A percentile compares a stretch with the other conserved stretches of the same genome.
Evolutionary conservation across 2,329 filamentous ascomycete species (phyloP).

Genomic region (Huntiella omanensis): DNA sequence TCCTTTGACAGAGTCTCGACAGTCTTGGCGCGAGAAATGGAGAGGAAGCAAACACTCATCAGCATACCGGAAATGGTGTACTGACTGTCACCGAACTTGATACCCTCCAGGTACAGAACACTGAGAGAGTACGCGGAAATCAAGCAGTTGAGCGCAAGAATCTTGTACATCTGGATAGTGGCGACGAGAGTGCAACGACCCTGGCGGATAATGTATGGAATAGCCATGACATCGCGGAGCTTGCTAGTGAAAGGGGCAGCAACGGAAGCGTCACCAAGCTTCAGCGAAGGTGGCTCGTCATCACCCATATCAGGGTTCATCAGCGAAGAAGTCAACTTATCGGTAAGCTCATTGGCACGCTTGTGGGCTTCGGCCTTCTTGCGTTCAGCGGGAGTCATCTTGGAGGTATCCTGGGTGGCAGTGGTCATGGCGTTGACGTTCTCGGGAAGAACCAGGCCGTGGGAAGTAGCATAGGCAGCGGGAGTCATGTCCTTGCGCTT

Average conservation of each 20-base stretch:
- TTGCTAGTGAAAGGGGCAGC: conserved; percentile 97
- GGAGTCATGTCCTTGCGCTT: conserved; percentile 53
- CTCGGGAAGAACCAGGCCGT: conserved; percentile 35
- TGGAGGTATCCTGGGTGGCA: conserved; percentile 14
- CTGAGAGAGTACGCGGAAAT: conserved; percentile 95
- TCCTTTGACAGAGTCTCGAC: conserved; percentile 94
- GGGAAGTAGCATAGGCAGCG: conserved; percentile 35
- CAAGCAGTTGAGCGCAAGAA: conserved; percentile 88
- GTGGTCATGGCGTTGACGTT: conserved; percentile 46
- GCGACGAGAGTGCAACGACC: conserved; percentile 93
- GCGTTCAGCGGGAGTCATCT: conserved; percentile 30
- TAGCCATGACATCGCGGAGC: conserved; percentile 85
- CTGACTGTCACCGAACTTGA: conserved; percentile 97
- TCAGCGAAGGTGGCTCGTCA: conserved; percentile 83
- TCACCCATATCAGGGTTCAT: conserved; percentile 80
- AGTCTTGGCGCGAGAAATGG: conserved; percentile 90
- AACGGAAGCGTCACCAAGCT: conserved; percentile 91
- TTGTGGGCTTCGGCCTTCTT: conserved; percentile 47
- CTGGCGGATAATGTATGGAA: conserved; percentile 96
- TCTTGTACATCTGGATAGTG: conserved; percentile 99
- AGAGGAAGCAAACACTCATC: conserved; percentile 98
- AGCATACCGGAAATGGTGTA: conserved; percentile 98
- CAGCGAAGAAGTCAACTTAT: conserved; percentile 71
- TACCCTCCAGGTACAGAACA: conserved; percentile 90
- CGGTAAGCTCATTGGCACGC: conserved; percentile 61